Percentiles rank a stretch among this genome's conserved stretches.
Conservation (phyloP, 352 stramenopile species). For the Thalassiosira delicatula region DNA sequence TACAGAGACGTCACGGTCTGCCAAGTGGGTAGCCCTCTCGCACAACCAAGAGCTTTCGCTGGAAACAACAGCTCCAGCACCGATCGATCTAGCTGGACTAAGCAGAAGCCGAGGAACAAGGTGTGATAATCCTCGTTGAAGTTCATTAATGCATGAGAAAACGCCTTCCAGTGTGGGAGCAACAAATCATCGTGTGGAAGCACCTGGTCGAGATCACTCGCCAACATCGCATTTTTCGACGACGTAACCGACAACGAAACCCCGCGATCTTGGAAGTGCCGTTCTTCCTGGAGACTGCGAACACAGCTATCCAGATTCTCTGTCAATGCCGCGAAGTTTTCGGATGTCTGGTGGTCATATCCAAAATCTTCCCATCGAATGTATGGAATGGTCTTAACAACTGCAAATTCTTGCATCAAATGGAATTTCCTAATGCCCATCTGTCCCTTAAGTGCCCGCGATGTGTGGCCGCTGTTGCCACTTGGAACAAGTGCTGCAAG, state of each 20-base stretch:
- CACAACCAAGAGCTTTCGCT: too few relatives aligned
- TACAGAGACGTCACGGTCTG: conserved; percentile 21
- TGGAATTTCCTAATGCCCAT: conserved; percentile 15
- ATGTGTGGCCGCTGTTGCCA: not conserved
- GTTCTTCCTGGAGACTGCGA: not conserved
- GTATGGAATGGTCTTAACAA: conserved; percentile 10
- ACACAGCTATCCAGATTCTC: not conserved
- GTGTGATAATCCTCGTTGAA: conserved; percentile 7
- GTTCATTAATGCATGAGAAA: conserved; percentile 8
- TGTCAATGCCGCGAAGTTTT: not conserved
- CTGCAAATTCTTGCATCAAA: conserved; percentile 14
- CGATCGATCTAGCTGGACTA: not conserved
- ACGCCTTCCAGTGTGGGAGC: not conserved
- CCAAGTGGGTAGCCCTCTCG: too few relatives aligned
- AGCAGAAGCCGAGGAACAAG: conserved; percentile 14
- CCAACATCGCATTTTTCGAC: not conserved
- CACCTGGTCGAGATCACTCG: conserved; percentile 6
- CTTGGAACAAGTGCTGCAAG: not conserved
- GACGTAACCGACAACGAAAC: not conserved
- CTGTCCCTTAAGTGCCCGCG: conserved; percentile 3
- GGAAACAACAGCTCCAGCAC: conserved; percentile 21
- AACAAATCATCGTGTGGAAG: conserved; percentile 10
- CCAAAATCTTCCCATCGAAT: conserved; percentile 6
- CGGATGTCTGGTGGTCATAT: not conserved
- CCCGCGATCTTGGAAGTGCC: not conserved